Percentiles rank a stretch among this genome's conserved stretches.
Evolutionary conservation across 805 yeast species (phyloP).

Genomic region (Debaryomyces maramus): DNA sequence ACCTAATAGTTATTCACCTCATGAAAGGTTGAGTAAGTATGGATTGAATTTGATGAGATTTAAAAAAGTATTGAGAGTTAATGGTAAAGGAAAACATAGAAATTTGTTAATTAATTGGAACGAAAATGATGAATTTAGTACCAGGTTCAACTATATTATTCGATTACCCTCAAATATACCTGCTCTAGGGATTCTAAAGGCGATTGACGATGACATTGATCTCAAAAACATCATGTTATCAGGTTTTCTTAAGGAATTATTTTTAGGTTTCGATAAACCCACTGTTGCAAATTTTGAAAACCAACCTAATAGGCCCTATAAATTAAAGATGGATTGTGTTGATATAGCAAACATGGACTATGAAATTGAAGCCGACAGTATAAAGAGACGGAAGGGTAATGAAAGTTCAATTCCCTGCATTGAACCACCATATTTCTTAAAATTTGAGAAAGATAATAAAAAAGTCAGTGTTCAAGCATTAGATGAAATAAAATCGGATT

Average conservation of each 20-base stretch:
- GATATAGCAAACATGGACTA: neutral
- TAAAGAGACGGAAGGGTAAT: neutral
- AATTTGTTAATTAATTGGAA: neutral
- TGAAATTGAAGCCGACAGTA: neutral
- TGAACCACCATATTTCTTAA: neutral
- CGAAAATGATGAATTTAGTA: neutral
- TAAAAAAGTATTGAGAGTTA: constrained; percentile 8
- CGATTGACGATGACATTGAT: neutral
- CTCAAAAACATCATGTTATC: neutral
- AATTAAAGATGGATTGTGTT: constrained; percentile 3
- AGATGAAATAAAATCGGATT: neutral
- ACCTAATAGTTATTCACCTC: constrained; percentile 25
- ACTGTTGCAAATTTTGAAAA: neutral
- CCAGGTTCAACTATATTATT: constrained; percentile 7
- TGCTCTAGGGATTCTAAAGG: neutral
- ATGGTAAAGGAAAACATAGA: neutral
- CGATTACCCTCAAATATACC: neutral
- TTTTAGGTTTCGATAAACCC: constrained; percentile 2
- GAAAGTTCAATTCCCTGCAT: neutral
- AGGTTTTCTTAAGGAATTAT: constrained; percentile 1
- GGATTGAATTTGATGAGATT: constrained; percentile 22
- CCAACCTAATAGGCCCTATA: constrained; percentile 5
- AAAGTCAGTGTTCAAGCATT: neutral
- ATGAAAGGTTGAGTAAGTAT: constrained; percentile 17
- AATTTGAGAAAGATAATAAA: constrained; percentile 1